Evolutionary conservation across 179 eudicot species (phyloP), one percentile per base, ranked within the genome.

Genomic region (Silene coronaria): DNA sequence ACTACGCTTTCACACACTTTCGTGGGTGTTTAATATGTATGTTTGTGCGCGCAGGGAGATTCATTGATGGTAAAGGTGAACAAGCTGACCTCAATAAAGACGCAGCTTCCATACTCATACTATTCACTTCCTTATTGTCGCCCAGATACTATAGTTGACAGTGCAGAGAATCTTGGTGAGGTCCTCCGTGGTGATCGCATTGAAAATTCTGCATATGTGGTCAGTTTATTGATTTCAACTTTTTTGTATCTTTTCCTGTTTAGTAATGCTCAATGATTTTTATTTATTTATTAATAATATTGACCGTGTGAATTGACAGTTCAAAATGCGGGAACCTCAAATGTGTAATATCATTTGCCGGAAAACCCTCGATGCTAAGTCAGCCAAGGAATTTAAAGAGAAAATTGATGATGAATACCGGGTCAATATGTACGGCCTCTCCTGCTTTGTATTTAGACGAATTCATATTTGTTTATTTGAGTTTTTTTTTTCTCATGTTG

Each of bases 101-200:
- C 97, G 68, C 96, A 91, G 76, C 96, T 91, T 77, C 93, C 96
- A 3, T 90, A 90, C 83, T 83, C 91, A 10, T 90, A 83, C 83
- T 91, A 91, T 77, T 86, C 96, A 58, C 80, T 91, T 71, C 96
- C 92, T 65, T 87, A 83, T 32, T 91, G 96, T 71, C 88, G 80
- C 74, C 96, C 96, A 59, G 48, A 76, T 16, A 69, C 82, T 34
- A 86, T 91, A 73, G 84, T 91, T 77, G 92, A 91, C 81, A 91
- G 92, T 78, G 87, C 90, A 6, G 92, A 90, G 77, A 90, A 89
- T 84, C 96, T 88, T 76, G 96, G 96, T 71, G 92, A 90, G 84
- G 92, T 90, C 67, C 92, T 91, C 60, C 91, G 92, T 76, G 96
- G 96, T 77, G 96, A 91, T 75, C 89, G 91, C 70, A 91, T 89